Evolutionary conservation across 495 filamentous ascomycete genomes (phyloP).

Genomic region (Penicillium psychrofluorescens): DNA sequence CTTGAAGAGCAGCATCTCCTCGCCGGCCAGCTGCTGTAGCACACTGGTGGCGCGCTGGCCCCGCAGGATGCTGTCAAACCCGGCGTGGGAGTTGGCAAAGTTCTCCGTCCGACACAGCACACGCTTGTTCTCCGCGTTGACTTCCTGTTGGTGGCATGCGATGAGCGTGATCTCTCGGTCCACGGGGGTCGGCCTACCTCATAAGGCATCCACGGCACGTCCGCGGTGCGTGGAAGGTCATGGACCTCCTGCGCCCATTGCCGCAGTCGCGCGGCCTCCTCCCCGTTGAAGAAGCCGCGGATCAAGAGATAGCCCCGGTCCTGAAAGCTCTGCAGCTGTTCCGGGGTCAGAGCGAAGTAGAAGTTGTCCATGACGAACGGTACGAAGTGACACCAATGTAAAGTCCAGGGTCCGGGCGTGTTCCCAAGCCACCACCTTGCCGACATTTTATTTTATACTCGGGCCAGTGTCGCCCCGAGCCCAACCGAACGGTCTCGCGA

Average conservation of each 20-base stretch:
- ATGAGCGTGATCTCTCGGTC: too few species aligned
- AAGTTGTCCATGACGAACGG: slow-evolving; percentile 15
- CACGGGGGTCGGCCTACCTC: slow-evolving; percentile 6
- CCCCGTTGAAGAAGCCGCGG: slow-evolving; percentile 17
- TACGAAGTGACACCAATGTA: too few species aligned
- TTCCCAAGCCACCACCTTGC: too few species aligned
- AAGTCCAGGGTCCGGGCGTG: too few species aligned
- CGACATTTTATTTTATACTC: too few species aligned
- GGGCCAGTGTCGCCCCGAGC: too few species aligned
- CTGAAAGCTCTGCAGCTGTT: slow-evolving; percentile 30
- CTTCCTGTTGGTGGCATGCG: slow-evolving; percentile 10
- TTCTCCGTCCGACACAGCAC: slow-evolving; percentile 42
- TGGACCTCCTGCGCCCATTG: slow-evolving; percentile 38
- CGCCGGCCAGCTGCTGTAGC: slow-evolving; percentile 29
- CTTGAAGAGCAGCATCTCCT: slow-evolving; percentile 42
- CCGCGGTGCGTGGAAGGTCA: slow-evolving; percentile 27
- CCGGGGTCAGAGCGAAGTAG: slow-evolving; percentile 13
- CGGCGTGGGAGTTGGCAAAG: slow-evolving; percentile 34
- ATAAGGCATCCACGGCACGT: slow-evolving; percentile 39
- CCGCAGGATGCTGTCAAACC: slow-evolving; percentile 33
- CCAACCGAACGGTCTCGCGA: too few species aligned
- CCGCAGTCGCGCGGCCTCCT: slow-evolving; percentile 23
- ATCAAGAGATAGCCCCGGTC: slow-evolving; percentile 34
- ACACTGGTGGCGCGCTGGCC: slow-evolving; percentile 26
- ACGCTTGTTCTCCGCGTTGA: slow-evolving; percentile 30